Conservation (phyloP, 306 rosid species). For the Hylodesmum podocarpum region DNA sequence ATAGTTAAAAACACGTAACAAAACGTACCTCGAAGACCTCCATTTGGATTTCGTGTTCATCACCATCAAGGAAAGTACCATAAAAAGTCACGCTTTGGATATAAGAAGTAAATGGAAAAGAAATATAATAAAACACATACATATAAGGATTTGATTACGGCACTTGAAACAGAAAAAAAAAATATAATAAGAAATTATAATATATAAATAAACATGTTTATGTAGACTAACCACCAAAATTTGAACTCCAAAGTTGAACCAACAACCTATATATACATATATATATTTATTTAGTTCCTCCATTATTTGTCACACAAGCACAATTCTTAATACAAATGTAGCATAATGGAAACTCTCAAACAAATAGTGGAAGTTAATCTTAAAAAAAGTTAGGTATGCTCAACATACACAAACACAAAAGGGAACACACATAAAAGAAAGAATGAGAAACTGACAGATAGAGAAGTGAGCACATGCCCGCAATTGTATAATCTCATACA, state of each 20-base stretch:
- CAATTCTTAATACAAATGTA: background rate
- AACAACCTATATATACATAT: no score
- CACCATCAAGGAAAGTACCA: slow-evolving; percentile 37
- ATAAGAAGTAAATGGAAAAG: background rate
- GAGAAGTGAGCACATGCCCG: slow-evolving; percentile 72
- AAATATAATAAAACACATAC: background rate
- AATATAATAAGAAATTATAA: background rate
- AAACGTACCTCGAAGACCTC: slow-evolving; percentile 28
- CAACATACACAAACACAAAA: background rate
- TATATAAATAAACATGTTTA: background rate
- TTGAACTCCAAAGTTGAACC: background rate
- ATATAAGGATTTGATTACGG: background rate
- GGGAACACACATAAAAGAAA: background rate
- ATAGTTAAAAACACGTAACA: slow-evolving; percentile 17
- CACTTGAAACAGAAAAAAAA: background rate
- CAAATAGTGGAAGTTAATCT: background rate
- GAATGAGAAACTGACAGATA: slow-evolving; percentile 54
- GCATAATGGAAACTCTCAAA: background rate
- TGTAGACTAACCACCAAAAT: background rate
- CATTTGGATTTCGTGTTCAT: slow-evolving; percentile 6
- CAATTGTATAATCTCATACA: slow-evolving; percentile 58
- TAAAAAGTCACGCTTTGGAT: slow-evolving; percentile 54
- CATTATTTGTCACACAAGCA: background rate
- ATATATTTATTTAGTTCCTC: background rate
- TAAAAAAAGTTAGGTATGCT: no score